phyloP scores from a whole-genome alignment of 1,139 yeast genomes.

The Suhomyces atakaporum region DNA sequence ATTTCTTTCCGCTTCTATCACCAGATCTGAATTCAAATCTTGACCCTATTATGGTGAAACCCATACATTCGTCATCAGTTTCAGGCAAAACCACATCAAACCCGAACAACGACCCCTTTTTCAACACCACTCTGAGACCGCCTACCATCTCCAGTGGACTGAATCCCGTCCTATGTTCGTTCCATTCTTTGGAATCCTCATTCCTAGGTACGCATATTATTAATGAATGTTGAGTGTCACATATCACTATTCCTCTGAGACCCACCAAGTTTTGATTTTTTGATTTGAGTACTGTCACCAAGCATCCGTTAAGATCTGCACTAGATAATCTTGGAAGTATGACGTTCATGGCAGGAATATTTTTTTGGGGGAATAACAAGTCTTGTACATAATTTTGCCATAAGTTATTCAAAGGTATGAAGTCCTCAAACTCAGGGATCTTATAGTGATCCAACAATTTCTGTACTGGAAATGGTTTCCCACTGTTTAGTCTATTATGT shows the following conservation, averaged over 20 bases:
- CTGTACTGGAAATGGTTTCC: conserved; percentile 29
- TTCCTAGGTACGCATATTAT: conserved; percentile 59
- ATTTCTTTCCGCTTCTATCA: conserved; percentile 84
- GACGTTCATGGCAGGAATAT: conserved; percentile 30
- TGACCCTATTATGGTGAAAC: conserved; percentile 76
- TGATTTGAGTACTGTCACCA: conserved; percentile 59
- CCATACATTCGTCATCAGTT: conserved; percentile 35
- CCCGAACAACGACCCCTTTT: conserved; percentile 59
- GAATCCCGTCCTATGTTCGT: conserved; percentile 18
- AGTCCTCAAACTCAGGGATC: conserved; percentile 57
- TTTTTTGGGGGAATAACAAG: conserved; percentile 41
- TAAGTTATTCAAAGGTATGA: conserved; percentile 49
- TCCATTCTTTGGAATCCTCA: conserved; percentile 37
- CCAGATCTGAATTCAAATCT: conserved; percentile 74
- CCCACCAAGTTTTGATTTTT: conserved; percentile 64
- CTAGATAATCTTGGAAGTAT: conserved; percentile 62
- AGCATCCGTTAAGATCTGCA: conserved; percentile 86
- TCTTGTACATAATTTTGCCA: conserved; percentile 67
- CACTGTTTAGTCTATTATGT: conserved; percentile 22
- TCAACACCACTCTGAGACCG: conserved; percentile 58
- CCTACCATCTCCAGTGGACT: conserved; percentile 46
- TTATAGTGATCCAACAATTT: conserved; percentile 34
- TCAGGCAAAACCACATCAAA: conserved; percentile 48
- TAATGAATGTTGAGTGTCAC: conserved; percentile 83
- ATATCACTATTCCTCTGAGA: conserved; percentile 71